Percentiles rank a stretch among this genome's conserved stretches.
Evolutionary conservation across 768 basidiomycete genomes (phyloP).

Genomic region (Mycena vulgaris): DNA sequence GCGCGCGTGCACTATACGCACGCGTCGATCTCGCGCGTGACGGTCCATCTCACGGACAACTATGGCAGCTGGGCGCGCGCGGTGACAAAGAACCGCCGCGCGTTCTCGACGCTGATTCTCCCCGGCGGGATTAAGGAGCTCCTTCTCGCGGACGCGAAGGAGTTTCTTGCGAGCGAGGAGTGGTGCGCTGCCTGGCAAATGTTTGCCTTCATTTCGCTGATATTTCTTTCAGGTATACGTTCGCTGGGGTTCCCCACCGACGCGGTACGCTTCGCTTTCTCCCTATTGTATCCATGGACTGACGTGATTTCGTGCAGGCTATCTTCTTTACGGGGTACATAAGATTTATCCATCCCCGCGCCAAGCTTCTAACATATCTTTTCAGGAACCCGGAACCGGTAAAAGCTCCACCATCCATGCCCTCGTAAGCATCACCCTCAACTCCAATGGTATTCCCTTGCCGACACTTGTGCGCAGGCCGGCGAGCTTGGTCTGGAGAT

Average conservation of each 20-base stretch:
- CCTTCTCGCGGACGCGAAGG: slow-evolving; percentile 46
- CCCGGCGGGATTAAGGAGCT: slow-evolving; percentile 44
- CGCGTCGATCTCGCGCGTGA: slow-evolving; percentile 43
- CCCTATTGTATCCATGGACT: slow-evolving; percentile 11
- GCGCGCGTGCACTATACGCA: slow-evolving; percentile 45
- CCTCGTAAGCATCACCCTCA: slow-evolving; percentile 28
- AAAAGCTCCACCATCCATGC: slow-evolving; percentile 46
- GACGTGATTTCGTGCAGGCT: slow-evolving; percentile 7
- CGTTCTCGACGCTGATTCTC: slow-evolving; percentile 49
- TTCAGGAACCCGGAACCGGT: slow-evolving; percentile 35
- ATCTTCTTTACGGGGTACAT: slow-evolving; percentile 36
- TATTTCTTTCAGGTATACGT: slow-evolving; percentile 35
- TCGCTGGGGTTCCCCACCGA: slow-evolving; percentile 50
- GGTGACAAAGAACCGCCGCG: slow-evolving; percentile 45
- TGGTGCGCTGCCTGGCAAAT: slow-evolving; percentile 33
- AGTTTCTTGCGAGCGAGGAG: slow-evolving; percentile 48
- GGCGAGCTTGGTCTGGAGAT: slow-evolving; percentile 76
- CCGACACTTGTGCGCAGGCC: slow-evolving; percentile 47
- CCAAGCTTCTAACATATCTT: neutral
- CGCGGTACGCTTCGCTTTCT: slow-evolving; percentile 42
- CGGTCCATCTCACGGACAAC: slow-evolving; percentile 42
- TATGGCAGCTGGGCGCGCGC: slow-evolving; percentile 41
- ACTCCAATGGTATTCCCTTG: neutral
- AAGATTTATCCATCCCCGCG: neutral
- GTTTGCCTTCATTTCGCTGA: neutral